phyloP scores from a whole-genome alignment of 768 basidiomycete species.

The Trametes elegans region DNA sequence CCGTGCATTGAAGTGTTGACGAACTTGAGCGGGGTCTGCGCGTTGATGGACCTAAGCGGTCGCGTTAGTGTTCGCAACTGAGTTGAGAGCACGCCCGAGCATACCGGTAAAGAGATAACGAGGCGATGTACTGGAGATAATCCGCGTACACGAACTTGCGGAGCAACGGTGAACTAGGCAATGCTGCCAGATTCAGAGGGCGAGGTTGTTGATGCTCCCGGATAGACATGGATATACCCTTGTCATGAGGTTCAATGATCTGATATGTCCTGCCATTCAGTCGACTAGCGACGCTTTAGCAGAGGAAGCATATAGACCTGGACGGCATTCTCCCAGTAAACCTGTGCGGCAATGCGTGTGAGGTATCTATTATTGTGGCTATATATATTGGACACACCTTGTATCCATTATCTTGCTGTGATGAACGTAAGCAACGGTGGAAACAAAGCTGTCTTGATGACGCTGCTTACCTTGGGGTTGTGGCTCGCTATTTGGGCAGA shows the following conservation, averaged over 20 bases:
- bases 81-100: background rate
- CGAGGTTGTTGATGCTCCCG: slow-evolving; percentile 54
- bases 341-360: slow-evolving; percentile 42
- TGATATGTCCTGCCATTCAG: slow-evolving; percentile 30
- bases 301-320: slow-evolving; percentile 55
- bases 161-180: slow-evolving; percentile 35
- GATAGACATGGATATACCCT: slow-evolving; percentile 70
- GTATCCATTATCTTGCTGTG: slow-evolving; percentile 82
- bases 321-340: slow-evolving; percentile 88
- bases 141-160: background rate
- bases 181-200: slow-evolving; percentile 38
- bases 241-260: slow-evolving; percentile 85
- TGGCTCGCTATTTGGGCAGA: slow-evolving; percentile 62
- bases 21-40: slow-evolving; percentile 47
- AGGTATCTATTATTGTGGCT: background rate
- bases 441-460: background rate
- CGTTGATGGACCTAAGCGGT: slow-evolving; percentile 31
- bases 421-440: background rate
- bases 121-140: slow-evolving; percentile 10
- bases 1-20: slow-evolving; percentile 93
- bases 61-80: background rate
- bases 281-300: too few species aligned
- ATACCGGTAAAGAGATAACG: slow-evolving; percentile 9
- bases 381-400: slow-evolving; percentile 47
- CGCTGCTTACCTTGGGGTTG: slow-evolving; percentile 71